phyloP scores from a whole-genome alignment of 2,329 filamentous ascomycete genomes.

The Aureobasidium pullulans region DNA sequence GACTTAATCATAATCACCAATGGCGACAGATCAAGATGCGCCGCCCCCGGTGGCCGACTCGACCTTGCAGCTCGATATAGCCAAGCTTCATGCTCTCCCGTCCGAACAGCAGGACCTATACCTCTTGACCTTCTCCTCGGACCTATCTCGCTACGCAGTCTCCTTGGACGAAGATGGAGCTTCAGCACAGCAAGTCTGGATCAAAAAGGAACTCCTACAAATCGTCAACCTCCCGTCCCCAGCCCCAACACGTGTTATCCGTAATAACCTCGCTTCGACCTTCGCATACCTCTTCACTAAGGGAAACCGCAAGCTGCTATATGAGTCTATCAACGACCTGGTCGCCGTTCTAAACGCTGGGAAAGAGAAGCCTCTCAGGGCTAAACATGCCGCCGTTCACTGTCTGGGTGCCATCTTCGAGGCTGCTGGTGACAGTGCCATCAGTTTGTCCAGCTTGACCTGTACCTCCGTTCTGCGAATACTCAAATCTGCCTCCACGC shows the following conservation, averaged over 20 bases:
- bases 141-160: slow-evolving; percentile 72
- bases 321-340: slow-evolving; percentile 89
- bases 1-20: neutral
- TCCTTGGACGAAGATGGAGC: slow-evolving; percentile 69
- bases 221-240: slow-evolving; percentile 78
- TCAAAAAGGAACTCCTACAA: slow-evolving; percentile 92
- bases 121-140: slow-evolving; percentile 79
- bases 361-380: slow-evolving; percentile 73
- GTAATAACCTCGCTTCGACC: slow-evolving; percentile 80
- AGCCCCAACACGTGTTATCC: slow-evolving; percentile 76
- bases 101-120: slow-evolving; percentile 95
- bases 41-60: slow-evolving; percentile 14
- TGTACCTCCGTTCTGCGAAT: slow-evolving; percentile 68
- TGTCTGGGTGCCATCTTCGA: slow-evolving; percentile 86
- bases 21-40: slow-evolving; percentile 4
- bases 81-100: slow-evolving; percentile 81
- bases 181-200: slow-evolving; percentile 78
- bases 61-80: slow-evolving; percentile 64
- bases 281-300: slow-evolving; percentile 74
- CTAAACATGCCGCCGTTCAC: slow-evolving; percentile 79
- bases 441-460: slow-evolving; percentile 70
- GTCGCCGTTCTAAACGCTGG: slow-evolving; percentile 62
- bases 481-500: slow-evolving; percentile 68
- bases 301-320: slow-evolving; percentile 84
- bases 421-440: slow-evolving; percentile 87